These are phyloP conservation scores for Nitzschia sp. DNA, from an alignment of 108 stramenopile genomes.

Conservation along the genomic window DNA sequence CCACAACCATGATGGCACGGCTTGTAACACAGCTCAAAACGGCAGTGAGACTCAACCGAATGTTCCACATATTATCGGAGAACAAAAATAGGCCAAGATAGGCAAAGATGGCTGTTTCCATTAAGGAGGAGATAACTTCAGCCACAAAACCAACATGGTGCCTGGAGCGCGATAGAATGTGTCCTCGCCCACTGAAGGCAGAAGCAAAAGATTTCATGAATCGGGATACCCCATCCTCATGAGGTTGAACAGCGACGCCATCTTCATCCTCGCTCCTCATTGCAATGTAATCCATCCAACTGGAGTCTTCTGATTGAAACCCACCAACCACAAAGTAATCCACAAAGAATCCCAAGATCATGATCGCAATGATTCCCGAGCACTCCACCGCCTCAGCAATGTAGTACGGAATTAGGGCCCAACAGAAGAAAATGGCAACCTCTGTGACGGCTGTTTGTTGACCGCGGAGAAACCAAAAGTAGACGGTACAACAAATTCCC, in stretches of 20 bases:
- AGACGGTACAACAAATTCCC: slow-evolving; percentile 56
- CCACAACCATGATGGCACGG: slow-evolving; percentile 70
- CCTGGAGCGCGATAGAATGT: slow-evolving; percentile 55
- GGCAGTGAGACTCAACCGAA: slow-evolving; percentile 55
- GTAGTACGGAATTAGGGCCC: slow-evolving; percentile 75
- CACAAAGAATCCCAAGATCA: slow-evolving; percentile 72
- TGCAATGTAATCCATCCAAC: slow-evolving; percentile 40
- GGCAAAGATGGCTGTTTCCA: slow-evolving; percentile 91
- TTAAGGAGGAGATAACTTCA: slow-evolving; percentile 76
- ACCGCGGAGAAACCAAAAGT: slow-evolving; percentile 62
- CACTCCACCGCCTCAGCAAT: slow-evolving; percentile 62
- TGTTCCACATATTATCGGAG: slow-evolving; percentile 69
- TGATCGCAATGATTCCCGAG: slow-evolving; percentile 63
- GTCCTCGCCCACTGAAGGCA: slow-evolving; percentile 49
- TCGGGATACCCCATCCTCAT: slow-evolving; percentile 9
- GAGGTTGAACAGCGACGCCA: slow-evolving; percentile 10
- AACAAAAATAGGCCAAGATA: slow-evolving; percentile 88
- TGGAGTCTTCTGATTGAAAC: slow-evolving; percentile 31
- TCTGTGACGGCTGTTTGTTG: slow-evolving; percentile 59
- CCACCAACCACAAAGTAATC: slow-evolving; percentile 68
- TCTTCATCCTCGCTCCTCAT: slow-evolving; percentile 18
- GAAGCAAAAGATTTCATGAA: slow-evolving; percentile 6
- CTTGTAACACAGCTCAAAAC: slow-evolving; percentile 63
- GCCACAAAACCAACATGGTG: slow-evolving; percentile 82
- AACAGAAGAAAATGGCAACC: slow-evolving; percentile 61